Evolutionary conservation across 441 rosid genomes (phyloP), one percentile per base, ranked within the genome.

Genomic region (Syzygium malaccense): DNA sequence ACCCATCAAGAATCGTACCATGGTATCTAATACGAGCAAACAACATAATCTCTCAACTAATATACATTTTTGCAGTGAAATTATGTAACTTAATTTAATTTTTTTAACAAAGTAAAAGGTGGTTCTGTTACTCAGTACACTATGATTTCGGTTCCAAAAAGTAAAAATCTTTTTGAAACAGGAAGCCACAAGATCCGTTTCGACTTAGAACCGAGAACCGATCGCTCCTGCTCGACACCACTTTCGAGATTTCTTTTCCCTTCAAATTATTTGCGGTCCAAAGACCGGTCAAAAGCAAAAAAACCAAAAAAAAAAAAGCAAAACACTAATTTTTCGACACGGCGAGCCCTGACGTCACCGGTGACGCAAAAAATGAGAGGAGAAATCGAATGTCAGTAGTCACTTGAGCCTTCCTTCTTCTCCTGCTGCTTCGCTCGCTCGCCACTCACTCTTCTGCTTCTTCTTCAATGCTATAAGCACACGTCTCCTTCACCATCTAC

Each of bases 11-110:
- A 14, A 26, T 23, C 28, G 28, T 23, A 12, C 14, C 62, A 25
- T 57, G 62, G 18, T 25, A 8, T 57, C 62, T 9, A n/a, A 62
- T 37, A 33, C 37, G 8, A 37, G 19, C 15, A 10, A 20, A 37
- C 15, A 68, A 20, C 48, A 0, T 1, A 0, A 32, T 0, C 2
- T 32, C 23, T 32, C 14, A 30, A 68, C 45, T 9, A 32, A 68
- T 68, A 19, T 33, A 33, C 19, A 1, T 33, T 4, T 32, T 66
- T 32, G 6, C 4, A 33, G 14, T 10, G 45, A 68, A 68, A 33
- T 9, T 33, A 26, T 10, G 23, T 33, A 33, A 9, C 25, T 18
- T 33, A 10, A 4, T 4, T 68, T 18, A 6, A 9, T 33, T 0
- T 0, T 32, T 68, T 9, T 4, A 5, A 10, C 14, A 4, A 19